phyloP scores from a whole-genome alignment of 768 basidiomycete species.

The Amanita rubescens region DNA sequence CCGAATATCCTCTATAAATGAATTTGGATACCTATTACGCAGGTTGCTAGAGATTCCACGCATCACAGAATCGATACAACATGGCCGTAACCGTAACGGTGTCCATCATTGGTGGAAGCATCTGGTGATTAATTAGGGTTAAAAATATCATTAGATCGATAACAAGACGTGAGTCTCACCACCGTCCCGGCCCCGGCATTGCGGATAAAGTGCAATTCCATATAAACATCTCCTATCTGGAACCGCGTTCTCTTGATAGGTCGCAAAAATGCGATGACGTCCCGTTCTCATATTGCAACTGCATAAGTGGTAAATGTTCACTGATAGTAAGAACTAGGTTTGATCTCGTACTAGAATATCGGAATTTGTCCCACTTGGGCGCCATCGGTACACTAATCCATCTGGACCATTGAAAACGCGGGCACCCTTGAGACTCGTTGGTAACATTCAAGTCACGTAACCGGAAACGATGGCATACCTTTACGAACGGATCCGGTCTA shows the following conservation, averaged over 20 bases:
- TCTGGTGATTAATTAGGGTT: slow-evolving; percentile 29
- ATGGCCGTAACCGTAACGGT: slow-evolving; percentile 78
- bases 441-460: not conserved
- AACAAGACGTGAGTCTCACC: slow-evolving; percentile 37
- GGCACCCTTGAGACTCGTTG: slow-evolving; percentile 35
- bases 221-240: slow-evolving; percentile 81
- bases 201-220: slow-evolving; percentile 78
- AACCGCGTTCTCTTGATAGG: slow-evolving; percentile 72
- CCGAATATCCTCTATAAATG: too few relatives aligned
- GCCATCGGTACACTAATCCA: slow-evolving; percentile 74
- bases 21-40: too few relatives aligned
- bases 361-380: slow-evolving; percentile 49
- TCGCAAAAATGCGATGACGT: slow-evolving; percentile 73
- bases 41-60: slow-evolving; percentile 48
- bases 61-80: slow-evolving; percentile 72
- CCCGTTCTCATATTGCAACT: slow-evolving; percentile 72
- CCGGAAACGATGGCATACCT: slow-evolving; percentile 34
- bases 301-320: slow-evolving; percentile 13
- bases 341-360: slow-evolving; percentile 51
- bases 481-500: slow-evolving; percentile 54
- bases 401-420: slow-evolving; percentile 80
- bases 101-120: slow-evolving; percentile 89
- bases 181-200: slow-evolving; percentile 76
- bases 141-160: slow-evolving; percentile 9
- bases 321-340: slow-evolving; percentile 9